Percentiles rank a stretch among this genome's conserved stretches.
phyloP scores from a whole-genome alignment of 192 early-diverging fungal genomes.

The Umbelopsis ramanniana region DNA sequence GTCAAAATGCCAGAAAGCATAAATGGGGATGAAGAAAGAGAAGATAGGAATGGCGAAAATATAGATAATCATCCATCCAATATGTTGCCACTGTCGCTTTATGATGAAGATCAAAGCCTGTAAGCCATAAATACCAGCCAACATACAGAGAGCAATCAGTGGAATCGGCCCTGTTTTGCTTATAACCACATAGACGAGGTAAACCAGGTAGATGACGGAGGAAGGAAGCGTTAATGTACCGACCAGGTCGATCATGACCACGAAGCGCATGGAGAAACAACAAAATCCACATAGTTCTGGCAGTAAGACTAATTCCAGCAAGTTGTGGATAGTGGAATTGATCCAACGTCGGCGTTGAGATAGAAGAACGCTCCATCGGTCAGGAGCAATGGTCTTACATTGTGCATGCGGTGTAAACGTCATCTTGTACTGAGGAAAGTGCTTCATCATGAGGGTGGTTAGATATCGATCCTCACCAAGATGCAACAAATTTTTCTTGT shows the following conservation, averaged over 20 bases:
- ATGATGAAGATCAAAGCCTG: conserved; percentile 86
- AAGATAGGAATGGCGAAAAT: conserved; percentile 79
- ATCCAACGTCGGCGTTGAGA: conserved; percentile 99
- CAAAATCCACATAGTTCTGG: conserved; percentile 96
- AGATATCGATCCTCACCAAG: conserved; percentile 99
- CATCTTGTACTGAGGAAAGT: conserved; percentile 95
- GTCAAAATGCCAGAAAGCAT: conserved; percentile 98
- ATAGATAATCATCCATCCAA: conserved; percentile 89
- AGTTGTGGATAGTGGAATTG: conserved; percentile 99
- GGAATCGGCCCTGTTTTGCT: conserved; percentile 69
- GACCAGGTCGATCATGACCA: conserved; percentile 94
- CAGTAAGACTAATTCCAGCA: conserved; percentile 91
- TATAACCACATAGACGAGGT: conserved; percentile 72
- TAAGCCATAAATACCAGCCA: conserved; percentile 88
- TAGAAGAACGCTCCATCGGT: conserved; percentile 89
- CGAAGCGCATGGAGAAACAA: conserved; percentile 96
- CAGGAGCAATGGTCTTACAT: conserved; percentile 93
- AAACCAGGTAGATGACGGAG: conserved; percentile 84
- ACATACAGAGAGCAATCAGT: conserved; percentile 81
- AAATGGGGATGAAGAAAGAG: conserved; percentile 66
- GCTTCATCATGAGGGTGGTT: conserved; percentile 91
- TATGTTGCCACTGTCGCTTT: conserved; percentile 74
- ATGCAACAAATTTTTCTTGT: conserved; percentile 98
- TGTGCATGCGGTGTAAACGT: conserved; percentile 92
- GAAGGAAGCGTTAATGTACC: conserved; percentile 94